These are phyloP conservation scores for Pestalotiopsis sp. DNA, from an alignment of 2,329 filamentous ascomycete species.

Conservation along the genomic window DNA sequence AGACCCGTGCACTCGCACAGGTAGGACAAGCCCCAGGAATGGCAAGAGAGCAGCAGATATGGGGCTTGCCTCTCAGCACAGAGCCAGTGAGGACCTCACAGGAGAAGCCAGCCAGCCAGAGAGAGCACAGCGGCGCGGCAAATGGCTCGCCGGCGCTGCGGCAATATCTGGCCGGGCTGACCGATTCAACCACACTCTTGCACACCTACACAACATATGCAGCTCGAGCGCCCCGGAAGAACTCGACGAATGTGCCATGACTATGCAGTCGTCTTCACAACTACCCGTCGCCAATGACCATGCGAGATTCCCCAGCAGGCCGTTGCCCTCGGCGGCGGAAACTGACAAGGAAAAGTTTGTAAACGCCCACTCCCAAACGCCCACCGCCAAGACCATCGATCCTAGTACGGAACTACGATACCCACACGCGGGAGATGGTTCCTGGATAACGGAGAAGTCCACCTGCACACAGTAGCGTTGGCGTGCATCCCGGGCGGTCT, in stretches of 20 bases:
- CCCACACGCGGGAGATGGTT: background rate
- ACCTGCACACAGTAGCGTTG: slow-evolving; percentile 2
- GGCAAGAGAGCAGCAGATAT: slow-evolving; percentile 1
- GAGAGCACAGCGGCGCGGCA: background rate
- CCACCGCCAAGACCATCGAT: background rate
- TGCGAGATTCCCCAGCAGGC: background rate
- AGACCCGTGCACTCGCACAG: slow-evolving; percentile 5
- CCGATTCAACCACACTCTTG: slow-evolving; percentile 3
- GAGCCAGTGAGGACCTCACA: background rate
- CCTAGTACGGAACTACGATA: background rate
- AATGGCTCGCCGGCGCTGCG: background rate
- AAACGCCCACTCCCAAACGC: background rate
- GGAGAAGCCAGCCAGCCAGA: too few relatives aligned
- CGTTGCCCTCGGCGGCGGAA: background rate
- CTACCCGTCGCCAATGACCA: background rate
- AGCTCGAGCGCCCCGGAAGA: background rate
- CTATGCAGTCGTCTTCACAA: background rate
- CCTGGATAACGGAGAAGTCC: slow-evolving; percentile 10
- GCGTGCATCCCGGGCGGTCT: slow-evolving; percentile 1
- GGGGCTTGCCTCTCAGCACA: background rate
- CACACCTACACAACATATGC: background rate
- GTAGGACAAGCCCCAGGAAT: background rate
- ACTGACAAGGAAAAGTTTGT: background rate
- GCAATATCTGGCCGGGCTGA: slow-evolving; percentile 5
- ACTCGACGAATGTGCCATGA: background rate